These are phyloP conservation scores for Hypoxylon sp. DNA, from an alignment of 2,329 filamentous ascomycete species.

Conservation along the genomic window DNA sequence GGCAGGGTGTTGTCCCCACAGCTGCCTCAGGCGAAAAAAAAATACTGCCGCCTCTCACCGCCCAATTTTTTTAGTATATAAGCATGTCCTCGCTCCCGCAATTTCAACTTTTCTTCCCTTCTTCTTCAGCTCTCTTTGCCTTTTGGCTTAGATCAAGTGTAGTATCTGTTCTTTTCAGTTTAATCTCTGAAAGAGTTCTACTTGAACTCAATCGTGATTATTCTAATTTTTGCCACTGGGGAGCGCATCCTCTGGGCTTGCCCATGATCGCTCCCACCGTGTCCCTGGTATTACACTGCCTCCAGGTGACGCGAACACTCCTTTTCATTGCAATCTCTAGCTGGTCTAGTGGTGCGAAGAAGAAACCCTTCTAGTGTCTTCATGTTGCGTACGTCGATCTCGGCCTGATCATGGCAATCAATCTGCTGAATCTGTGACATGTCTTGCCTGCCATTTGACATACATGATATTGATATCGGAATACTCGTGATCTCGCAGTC, in stretches of 20 bases:
- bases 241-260: slow-evolving; percentile 32
- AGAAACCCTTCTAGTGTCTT: background rate
- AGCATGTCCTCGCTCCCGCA: background rate
- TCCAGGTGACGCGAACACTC: slow-evolving; percentile 30
- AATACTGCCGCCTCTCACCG: slow-evolving; percentile 1
- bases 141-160: slow-evolving; percentile 38
- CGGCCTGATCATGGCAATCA: background rate
- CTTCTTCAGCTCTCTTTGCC: slow-evolving; percentile 35
- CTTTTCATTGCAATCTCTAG: slow-evolving; percentile 27
- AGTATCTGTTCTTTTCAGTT: slow-evolving; percentile 38
- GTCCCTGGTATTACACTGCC: slow-evolving; percentile 35
- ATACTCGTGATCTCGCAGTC: too few relatives aligned
- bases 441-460: too few relatives aligned
- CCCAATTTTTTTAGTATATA: background rate
- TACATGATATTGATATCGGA: too few relatives aligned
- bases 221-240: slow-evolving; percentile 28
- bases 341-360: slow-evolving; percentile 24
- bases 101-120: slow-evolving; percentile 13
- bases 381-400: background rate
- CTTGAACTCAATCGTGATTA: slow-evolving; percentile 33
- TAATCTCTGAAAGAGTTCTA: slow-evolving; percentile 36
- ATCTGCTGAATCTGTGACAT: background rate
- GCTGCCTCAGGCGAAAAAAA: background rate
- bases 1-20: background rate
- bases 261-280: slow-evolving; percentile 29